Percentiles rank a stretch among this genome's conserved stretches.
phyloP scores from a whole-genome alignment of 768 basidiomycete species.

The Leccinum imitatum region DNA sequence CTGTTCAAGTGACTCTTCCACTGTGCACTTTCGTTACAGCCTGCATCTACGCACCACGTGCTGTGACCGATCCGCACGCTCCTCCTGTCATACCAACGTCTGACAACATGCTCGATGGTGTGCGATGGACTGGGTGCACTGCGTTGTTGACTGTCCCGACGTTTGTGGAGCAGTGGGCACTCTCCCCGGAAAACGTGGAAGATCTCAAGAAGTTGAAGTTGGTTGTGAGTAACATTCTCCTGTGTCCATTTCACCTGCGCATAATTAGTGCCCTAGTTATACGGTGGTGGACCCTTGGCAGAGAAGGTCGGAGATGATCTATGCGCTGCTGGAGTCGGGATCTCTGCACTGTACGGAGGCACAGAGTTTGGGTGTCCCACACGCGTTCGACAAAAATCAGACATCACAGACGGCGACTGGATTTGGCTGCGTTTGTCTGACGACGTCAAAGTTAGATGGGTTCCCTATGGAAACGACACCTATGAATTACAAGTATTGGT shows the following conservation, averaged over 20 bases:
- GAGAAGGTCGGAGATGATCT: slow-evolving; percentile 15
- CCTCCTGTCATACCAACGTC: slow-evolving; percentile 22
- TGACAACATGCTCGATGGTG: slow-evolving; percentile 21
- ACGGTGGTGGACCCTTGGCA: slow-evolving; percentile 15
- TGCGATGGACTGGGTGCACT: slow-evolving; percentile 7
- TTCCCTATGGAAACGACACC: slow-evolving; percentile 30
- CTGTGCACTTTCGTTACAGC: slow-evolving; percentile 28
- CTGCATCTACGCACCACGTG: slow-evolving; percentile 34
- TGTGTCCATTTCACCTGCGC: not conserved
- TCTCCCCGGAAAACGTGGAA: slow-evolving; percentile 14
- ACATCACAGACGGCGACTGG: slow-evolving; percentile 21
- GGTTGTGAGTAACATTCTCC: slow-evolving; percentile 15
- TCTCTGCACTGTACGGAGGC: slow-evolving; percentile 18
- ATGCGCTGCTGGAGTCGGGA: slow-evolving; percentile 16
- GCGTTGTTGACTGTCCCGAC: slow-evolving; percentile 20
- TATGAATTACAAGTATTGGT: slow-evolving; percentile 41
- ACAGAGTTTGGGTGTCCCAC: slow-evolving; percentile 21
- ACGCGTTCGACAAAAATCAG: not conserved
- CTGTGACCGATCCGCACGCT: not conserved
- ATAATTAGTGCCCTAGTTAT: slow-evolving; percentile 6
- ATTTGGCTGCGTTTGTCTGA: slow-evolving; percentile 10
- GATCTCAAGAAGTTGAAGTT: slow-evolving; percentile 17
- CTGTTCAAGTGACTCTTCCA: slow-evolving; percentile 31
- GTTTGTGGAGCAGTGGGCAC: slow-evolving; percentile 17
- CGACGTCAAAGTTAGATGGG: slow-evolving; percentile 26